A percentile compares a stretch with the other conserved stretches of the same genome.
Evolutionary conservation across 108 stramenopile genomes (phyloP).

Genomic region (Chaetoceros muelleri): DNA sequence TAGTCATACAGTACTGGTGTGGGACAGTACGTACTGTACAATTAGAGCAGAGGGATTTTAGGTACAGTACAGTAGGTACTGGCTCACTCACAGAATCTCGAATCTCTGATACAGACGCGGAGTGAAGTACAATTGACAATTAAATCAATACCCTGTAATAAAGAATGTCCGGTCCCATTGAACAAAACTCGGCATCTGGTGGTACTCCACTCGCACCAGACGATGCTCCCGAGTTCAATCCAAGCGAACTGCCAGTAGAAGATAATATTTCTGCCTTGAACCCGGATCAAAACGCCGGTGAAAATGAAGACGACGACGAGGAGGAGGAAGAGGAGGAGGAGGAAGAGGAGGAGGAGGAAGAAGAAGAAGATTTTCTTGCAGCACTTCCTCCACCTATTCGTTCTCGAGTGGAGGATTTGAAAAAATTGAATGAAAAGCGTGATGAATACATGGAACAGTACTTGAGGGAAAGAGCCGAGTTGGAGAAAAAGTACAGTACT

Average conservation of each 20-base stretch:
- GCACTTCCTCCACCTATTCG: slow-evolving; percentile 38
- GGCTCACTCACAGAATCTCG: no score
- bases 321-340: slow-evolving; percentile 22
- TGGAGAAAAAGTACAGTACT: slow-evolving; percentile 64
- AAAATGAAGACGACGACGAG: not conserved
- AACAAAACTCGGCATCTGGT: not conserved
- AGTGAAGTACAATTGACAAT: no score
- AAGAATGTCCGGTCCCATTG: not conserved
- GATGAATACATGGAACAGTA: slow-evolving; percentile 50
- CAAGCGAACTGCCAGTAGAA: no score
- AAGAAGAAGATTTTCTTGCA: slow-evolving; percentile 15
- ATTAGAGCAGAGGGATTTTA: no score
- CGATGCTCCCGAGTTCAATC: not conserved
- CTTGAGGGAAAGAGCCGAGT: slow-evolving; percentile 55
- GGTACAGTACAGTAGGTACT: no score
- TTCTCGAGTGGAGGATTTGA: slow-evolving; percentile 47
- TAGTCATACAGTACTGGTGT: no score
- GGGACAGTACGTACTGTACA: no score
- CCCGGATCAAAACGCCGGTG: not conserved
- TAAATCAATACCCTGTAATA: not conserved
- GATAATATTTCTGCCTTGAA: not conserved
- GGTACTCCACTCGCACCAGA: not conserved
- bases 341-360: slow-evolving; percentile 25
- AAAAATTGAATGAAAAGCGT: slow-evolving; percentile 42
- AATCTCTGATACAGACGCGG: no score